These are phyloP conservation scores for Pleurotus platypus DNA, from an alignment of 768 basidiomycete species.

Conservation along the genomic window DNA sequence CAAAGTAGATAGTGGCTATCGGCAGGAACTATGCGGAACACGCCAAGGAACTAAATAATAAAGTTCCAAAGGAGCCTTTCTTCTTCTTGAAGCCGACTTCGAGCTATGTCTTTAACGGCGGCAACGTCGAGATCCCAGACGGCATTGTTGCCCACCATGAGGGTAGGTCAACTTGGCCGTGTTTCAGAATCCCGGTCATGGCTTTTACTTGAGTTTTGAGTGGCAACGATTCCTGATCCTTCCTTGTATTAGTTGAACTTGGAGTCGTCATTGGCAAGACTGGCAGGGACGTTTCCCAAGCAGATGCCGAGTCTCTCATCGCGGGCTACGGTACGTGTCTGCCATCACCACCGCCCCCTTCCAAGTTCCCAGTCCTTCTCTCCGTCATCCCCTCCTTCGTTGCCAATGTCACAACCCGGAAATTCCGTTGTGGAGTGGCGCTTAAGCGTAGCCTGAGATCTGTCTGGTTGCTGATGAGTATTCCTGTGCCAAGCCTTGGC, in stretches of 20 bases:
- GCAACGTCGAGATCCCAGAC: slow-evolving; percentile 79
- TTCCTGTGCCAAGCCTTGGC: slow-evolving; percentile 63
- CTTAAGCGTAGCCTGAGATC: neutral
- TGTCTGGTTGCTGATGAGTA: neutral
- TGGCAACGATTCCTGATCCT: neutral
- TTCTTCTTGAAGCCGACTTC: slow-evolving; percentile 98
- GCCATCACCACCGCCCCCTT: neutral
- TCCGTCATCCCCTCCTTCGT: neutral
- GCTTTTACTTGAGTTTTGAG: neutral
- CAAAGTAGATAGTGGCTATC: slow-evolving; percentile 82
- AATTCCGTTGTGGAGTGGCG: too few species aligned
- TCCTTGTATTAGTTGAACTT: slow-evolving; percentile 71
- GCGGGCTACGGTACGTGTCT: slow-evolving; percentile 81
- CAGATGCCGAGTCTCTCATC: slow-evolving; percentile 71
- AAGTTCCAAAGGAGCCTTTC: slow-evolving; percentile 91
- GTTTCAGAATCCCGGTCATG: neutral
- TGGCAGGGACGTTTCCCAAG: slow-evolving; percentile 77
- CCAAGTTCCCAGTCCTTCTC: too few species aligned
- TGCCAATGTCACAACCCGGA: neutral
- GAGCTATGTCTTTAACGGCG: slow-evolving; percentile 77
- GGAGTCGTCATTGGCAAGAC: slow-evolving; percentile 92
- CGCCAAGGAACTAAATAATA: slow-evolving; percentile 87
- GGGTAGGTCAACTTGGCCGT: slow-evolving; percentile 44
- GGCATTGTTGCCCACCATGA: slow-evolving; percentile 90
- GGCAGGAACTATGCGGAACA: slow-evolving; percentile 93